phyloP scores from a whole-genome alignment of 1,284 basidiomycete genomes.

The Austroboletus novae-zelandiae region DNA sequence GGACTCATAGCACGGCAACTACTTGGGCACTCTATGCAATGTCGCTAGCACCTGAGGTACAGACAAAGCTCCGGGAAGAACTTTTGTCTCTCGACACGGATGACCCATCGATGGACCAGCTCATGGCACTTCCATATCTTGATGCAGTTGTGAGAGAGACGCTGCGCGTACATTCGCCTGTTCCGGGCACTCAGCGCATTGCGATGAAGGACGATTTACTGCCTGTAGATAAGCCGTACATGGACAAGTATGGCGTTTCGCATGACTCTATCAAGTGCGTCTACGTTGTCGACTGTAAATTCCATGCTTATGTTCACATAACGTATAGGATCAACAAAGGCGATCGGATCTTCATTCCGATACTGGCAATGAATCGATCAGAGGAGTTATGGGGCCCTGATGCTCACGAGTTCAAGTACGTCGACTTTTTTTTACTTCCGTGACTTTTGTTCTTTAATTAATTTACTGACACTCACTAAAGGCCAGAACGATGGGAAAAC shows the following conservation, averaged over 20 bases:
- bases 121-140: slow-evolving; percentile 58
- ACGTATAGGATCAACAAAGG: slow-evolving; percentile 37
- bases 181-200: slow-evolving; percentile 51
- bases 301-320: neutral
- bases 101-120: slow-evolving; percentile 58
- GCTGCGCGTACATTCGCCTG: slow-evolving; percentile 64
- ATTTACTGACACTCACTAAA: slow-evolving; percentile 1
- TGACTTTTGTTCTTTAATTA: neutral
- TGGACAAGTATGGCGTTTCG: slow-evolving; percentile 40
- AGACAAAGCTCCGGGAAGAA: slow-evolving; percentile 71
- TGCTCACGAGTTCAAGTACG: slow-evolving; percentile 33
- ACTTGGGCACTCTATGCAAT: slow-evolving; percentile 70
- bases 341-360: slow-evolving; percentile 39
- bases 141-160: slow-evolving; percentile 69
- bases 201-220: slow-evolving; percentile 55
- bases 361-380: slow-evolving; percentile 39
- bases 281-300: neutral
- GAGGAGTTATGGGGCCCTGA: slow-evolving; percentile 48
- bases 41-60: slow-evolving; percentile 50
- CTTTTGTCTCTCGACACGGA: slow-evolving; percentile 48
- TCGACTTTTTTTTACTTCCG: no score
- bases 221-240: slow-evolving; percentile 49
- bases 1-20: slow-evolving; percentile 41
- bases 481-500: slow-evolving; percentile 59
- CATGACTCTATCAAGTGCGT: slow-evolving; percentile 30